These are phyloP conservation scores for Uncinocarpus reesii DNA, from an alignment of 2,329 filamentous ascomycete species.

Conservation along the genomic window DNA sequence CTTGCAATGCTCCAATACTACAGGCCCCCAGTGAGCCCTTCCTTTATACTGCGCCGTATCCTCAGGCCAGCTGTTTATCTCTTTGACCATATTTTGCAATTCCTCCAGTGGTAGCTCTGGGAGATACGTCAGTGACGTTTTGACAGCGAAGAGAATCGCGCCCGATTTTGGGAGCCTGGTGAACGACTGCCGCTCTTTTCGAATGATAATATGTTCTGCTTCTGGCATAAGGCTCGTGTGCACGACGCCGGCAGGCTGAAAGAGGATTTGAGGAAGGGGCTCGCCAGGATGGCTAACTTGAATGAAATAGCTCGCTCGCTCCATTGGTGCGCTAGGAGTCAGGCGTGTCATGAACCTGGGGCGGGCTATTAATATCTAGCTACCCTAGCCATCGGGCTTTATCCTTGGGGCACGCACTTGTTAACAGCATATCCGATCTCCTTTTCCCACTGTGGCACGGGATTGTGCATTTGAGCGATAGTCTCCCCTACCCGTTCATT, in stretches of 20 bases:
- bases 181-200: constrained; percentile 44
- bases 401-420: constrained; percentile 27
- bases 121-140: constrained; percentile 38
- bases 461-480: constrained; percentile 39
- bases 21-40: constrained; percentile 34
- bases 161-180: constrained; percentile 35
- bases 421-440: constrained; percentile 36
- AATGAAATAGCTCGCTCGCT: constrained; percentile 42
- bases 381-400: not conserved
- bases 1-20: constrained; percentile 30
- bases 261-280: constrained; percentile 35
- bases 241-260: constrained; percentile 34
- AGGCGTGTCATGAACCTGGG: constrained; percentile 40
- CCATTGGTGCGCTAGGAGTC: constrained; percentile 37
- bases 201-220: constrained; percentile 37
- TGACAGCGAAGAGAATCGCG: constrained; percentile 42
- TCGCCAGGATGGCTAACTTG: constrained; percentile 36
- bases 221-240: constrained; percentile 30
- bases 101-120: constrained; percentile 35
- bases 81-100: constrained; percentile 34
- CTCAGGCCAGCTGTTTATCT: constrained; percentile 38
- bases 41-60: constrained; percentile 40
- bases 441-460: constrained; percentile 43
- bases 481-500: constrained; percentile 41
- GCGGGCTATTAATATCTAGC: not conserved